Base-by-base conservation (phyloP, 257 asterid species). In the Cruciata laevipes region DNA sequence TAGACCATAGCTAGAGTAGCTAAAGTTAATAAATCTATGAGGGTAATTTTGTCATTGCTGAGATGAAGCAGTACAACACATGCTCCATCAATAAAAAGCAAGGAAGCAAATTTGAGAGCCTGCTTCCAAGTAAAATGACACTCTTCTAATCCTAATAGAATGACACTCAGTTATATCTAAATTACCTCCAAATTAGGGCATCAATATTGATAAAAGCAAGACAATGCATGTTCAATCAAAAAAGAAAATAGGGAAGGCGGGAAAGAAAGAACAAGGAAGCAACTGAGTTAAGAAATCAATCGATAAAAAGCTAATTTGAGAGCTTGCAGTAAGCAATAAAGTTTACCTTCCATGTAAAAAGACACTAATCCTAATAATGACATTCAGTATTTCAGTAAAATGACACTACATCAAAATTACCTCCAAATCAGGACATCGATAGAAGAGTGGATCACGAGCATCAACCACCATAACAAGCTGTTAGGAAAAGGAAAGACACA, bases 361-460 rank as follows among this genome's bases (percentile, higher is more conserved):
- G 30, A 27, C 30, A 27, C 30, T 27, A 37, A 37, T 37, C 42
- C 42, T 37, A 9, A 37, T 27, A 27, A 27, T 27, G 30, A 27
- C 30, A 27, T 27, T 27, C 30, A 27, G 30, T 27, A 27, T 1
- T 27, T 27, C 30, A 27, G 30, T 27, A 27, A 33, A 33, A 8
- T 38, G 40, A 53, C 49, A 53, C 2, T 32, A 51, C 30, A 38
- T 60, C 5, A 25, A 62, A 25, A 37, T 81, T 83, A 93, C 99
- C 97, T 93, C 99, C 71, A 93, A 89, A 82, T 93, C 99, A 70
- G 99, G 95, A 82, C 97, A 93, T 52, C 96, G 96, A 74, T 93
- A 93, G 73, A 93, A 93, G 70, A 93, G 89, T 3, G 99, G 99
- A 78, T 93, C 86, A 74, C 99, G 84, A 56, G 99, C 96, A 83